Evolutionary conservation across 2,329 filamentous ascomycete species (phyloP).

Genomic region (Ceratocystis huliohia): DNA sequence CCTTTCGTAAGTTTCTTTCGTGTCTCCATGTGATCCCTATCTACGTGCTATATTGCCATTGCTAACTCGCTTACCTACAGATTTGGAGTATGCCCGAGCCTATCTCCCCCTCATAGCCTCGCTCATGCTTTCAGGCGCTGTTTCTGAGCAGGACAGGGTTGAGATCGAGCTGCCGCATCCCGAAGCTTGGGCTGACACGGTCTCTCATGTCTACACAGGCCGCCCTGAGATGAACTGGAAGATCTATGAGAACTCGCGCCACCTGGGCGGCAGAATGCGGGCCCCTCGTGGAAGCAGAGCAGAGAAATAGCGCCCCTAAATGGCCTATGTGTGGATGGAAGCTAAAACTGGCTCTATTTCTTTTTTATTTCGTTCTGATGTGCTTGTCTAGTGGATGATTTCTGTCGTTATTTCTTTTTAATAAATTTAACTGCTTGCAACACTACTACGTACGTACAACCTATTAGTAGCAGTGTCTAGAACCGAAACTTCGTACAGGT

Average conservation of each 20-base stretch:
- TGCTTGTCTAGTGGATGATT: too few relatives aligned
- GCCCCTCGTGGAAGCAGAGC: too few relatives aligned
- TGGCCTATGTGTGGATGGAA: too few relatives aligned
- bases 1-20: slow-evolving; percentile 34
- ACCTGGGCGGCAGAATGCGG: slow-evolving; percentile 39
- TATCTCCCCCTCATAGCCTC: slow-evolving; percentile 42
- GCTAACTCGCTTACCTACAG: slow-evolving; percentile 26
- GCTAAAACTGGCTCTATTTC: too few relatives aligned
- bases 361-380: too few relatives aligned
- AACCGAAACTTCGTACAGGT: too few relatives aligned
- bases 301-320: too few relatives aligned
- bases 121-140: slow-evolving; percentile 41
- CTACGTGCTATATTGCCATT: background rate
- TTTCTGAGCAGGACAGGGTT: slow-evolving; percentile 40
- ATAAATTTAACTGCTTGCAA: too few relatives aligned
- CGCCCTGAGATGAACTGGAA: slow-evolving; percentile 34
- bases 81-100: slow-evolving; percentile 36
- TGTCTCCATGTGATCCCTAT: background rate
- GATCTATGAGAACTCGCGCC: slow-evolving; percentile 40
- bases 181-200: slow-evolving; percentile 42
- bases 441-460: too few relatives aligned
- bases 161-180: slow-evolving; percentile 47
- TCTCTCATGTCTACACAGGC: slow-evolving; percentile 44
- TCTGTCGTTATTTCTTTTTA: too few relatives aligned
- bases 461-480: too few relatives aligned